A percentile compares a stretch with the other conserved stretches of the same genome.
These are phyloP conservation scores for Fusarium algeriense DNA, from an alignment of 2,329 filamentous ascomycete species.

Conservation along the genomic window DNA sequence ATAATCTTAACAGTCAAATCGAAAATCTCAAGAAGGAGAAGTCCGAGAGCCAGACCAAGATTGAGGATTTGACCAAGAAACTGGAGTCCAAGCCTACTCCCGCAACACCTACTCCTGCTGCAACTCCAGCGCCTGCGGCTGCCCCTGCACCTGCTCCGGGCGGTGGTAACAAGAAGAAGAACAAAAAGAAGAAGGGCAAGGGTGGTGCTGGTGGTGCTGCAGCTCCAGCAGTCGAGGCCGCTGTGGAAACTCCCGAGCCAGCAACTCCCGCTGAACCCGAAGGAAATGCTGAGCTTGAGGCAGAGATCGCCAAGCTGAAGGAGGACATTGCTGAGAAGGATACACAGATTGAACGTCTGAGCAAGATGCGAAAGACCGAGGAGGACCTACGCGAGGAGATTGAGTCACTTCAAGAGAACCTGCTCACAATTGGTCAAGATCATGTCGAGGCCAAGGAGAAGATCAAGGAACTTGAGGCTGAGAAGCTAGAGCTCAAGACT, in stretches of 20 bases:
- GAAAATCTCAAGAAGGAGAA: conserved; percentile 52
- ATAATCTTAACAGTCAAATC: conserved; percentile 55
- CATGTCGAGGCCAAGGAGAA: conserved; percentile 86
- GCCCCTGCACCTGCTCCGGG: conserved; percentile 43
- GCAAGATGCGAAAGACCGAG: conserved; percentile 77
- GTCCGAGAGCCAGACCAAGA: conserved; percentile 49
- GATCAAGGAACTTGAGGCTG: conserved; percentile 75
- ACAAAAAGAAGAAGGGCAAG: conserved; percentile 93
- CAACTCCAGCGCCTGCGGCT: conserved; percentile 42
- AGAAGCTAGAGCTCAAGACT: conserved; percentile 75
- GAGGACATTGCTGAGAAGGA: conserved; percentile 74
- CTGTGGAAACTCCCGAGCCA: conserved; percentile 54
- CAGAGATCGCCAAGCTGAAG: conserved; percentile 64
- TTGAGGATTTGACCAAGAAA: conserved; percentile 59
- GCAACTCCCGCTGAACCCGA: conserved; percentile 46
- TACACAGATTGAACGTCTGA: conserved; percentile 77
- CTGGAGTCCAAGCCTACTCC: conserved; percentile 51
- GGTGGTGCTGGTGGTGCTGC: conserved; percentile 65
- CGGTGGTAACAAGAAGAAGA: conserved; percentile 68
- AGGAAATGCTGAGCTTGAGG: conserved; percentile 57
- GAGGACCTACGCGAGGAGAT: conserved; percentile 88
- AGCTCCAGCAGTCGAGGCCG: conserved; percentile 49
- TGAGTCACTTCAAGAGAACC: conserved; percentile 82
- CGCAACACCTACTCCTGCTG: conserved; percentile 28
- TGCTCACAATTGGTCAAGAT: conserved; percentile 83